Evolutionary conservation across 2,329 filamentous ascomycete species (phyloP), one percentile per base, ranked within the genome.

Genomic region (Colletotrichum higginsianum): DNA sequence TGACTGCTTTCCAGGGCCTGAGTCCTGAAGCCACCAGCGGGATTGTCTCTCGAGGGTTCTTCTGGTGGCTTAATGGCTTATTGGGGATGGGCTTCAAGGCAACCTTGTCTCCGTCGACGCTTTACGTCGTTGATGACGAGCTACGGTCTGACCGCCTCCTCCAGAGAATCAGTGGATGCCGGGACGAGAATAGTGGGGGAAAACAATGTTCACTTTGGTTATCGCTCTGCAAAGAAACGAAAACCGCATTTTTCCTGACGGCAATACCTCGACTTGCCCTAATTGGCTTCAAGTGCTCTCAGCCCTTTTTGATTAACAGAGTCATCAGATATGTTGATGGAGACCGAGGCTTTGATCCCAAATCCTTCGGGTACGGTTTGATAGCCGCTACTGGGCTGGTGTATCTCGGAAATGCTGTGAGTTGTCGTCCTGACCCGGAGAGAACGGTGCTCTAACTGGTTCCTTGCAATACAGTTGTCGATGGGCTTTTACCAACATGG

Each of bases 401-500:
- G 3, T 81, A 79, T 38, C 66, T 81, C 0, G 77, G 77, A 26
- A 76, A 76, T 18, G 79, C 80, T 47, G 79, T 80, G 66, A 69
- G 75, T 74, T n/a, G 2, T 9, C 44, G 6, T 23, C 3, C 9
- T 21, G 4, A 15, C 30, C 8, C 26, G 12, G 16, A 6, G 2
- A 5, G 13, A n/a, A 15, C 11, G 7, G 4, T 47, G 11, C 40
- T 18, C 35, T 21, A 42, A 23, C 13, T 2, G 2, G 6, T 15
- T 4, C 2, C 3, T 18, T 4, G 21, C 12, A 3, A 42, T 1
- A 26, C 38, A 52, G 35, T 1, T n/a, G 0, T 38, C 60, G 61
- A 81, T 77, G 13, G 79, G 78, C 1, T 81, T 80, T 75, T 80
- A 80, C 56, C 79, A 81, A 44, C 78, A 82, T 35, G 66, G 80